phyloP scores from a whole-genome alignment of 2,329 filamentous ascomycete species.

The Calonectria hongkongensis region DNA sequence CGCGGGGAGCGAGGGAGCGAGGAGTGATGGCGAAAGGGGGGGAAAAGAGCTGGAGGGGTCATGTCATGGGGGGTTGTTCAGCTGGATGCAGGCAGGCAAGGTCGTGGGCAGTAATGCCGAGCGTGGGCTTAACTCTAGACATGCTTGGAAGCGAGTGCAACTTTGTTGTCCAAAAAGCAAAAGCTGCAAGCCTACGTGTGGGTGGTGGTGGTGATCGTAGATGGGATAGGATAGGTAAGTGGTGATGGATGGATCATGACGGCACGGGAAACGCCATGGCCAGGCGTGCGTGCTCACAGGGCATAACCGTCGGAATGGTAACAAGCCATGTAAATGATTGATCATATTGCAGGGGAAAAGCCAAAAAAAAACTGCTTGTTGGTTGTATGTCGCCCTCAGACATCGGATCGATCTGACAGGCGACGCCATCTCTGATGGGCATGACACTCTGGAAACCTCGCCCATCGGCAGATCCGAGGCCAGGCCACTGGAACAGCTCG shows the following conservation, averaged over 20 bases:
- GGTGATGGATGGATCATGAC: background rate
- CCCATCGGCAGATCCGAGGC: conserved; percentile 28
- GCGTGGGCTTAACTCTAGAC: conserved; percentile 11
- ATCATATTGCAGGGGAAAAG: background rate
- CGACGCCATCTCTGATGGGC: conserved; percentile 11
- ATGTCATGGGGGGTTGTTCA: background rate
- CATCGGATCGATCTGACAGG: conserved; percentile 13
- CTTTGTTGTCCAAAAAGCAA: conserved; percentile 9
- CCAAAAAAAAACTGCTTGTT: background rate
- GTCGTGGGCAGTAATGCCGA: background rate
- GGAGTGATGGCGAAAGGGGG: background rate
- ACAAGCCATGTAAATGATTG: conserved; percentile 3
- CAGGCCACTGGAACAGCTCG: conserved; percentile 25
- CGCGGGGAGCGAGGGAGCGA: too few relatives aligned
- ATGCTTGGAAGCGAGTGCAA: conserved; percentile 19
- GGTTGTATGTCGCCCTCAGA: conserved; percentile 1
- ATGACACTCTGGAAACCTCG: conserved; percentile 3
- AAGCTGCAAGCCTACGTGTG: background rate
- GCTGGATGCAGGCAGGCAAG: background rate
- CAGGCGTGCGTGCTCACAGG: background rate
- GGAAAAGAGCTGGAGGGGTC: background rate
- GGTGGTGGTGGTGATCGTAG: too few relatives aligned
- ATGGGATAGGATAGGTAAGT: background rate
- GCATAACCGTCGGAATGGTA: conserved; percentile 8
- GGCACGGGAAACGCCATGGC: background rate